Evolutionary conservation across 108 stramenopile genomes (phyloP), one percentile per base, ranked within the genome.

Genomic region (Fistulifera pelliculosa): DNA sequence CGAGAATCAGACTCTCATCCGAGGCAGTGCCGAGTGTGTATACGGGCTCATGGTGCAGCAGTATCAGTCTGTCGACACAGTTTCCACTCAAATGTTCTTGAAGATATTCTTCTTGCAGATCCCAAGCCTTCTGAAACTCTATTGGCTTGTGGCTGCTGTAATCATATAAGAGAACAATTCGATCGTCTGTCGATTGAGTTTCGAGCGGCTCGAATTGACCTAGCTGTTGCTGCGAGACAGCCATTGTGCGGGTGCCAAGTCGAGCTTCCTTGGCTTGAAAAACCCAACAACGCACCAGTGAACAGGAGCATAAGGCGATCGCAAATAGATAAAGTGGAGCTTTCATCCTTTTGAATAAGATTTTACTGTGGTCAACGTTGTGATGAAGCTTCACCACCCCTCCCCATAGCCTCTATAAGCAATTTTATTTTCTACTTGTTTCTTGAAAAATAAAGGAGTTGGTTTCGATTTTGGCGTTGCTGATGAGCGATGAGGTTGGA

Each of bases 21-120:
- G 89, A 86, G 49, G 73, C 89, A 14, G 85, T 86, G 7, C 89
- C 89, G 47, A 90, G 69, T 23, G 89, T 90, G 58, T 85, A 90
- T 13, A 90, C 89, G 4, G 89, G 80, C 31, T 73, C 54, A 57
- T 90, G 89, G 54, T 90, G 78, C 4, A 90, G 62, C 51, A 90
- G 55, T 16, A 90, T 58, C 19, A 90, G 57, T 0, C 79, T 67
- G 54, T 90, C 89, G n/a, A 63, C 52, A 2, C 80, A 76, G 6
- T 41, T 19, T 48, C 51, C 19, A 28, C 35, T 28, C 54, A 56
- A 15, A 18, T 56, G 54, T 4, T 56, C 54, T 28, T 56, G 31
- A 2, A 41, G 54, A 8, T 16, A 16, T 15, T 56, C 54, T 28
- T 56, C 7, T 41, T 56, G 54, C 4, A 17, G 19, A 15, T 41